Percentiles rank a stretch among this genome's conserved stretches.
Conservation (phyloP, 306 rosid genomes). For the Acacia confusa region DNA sequence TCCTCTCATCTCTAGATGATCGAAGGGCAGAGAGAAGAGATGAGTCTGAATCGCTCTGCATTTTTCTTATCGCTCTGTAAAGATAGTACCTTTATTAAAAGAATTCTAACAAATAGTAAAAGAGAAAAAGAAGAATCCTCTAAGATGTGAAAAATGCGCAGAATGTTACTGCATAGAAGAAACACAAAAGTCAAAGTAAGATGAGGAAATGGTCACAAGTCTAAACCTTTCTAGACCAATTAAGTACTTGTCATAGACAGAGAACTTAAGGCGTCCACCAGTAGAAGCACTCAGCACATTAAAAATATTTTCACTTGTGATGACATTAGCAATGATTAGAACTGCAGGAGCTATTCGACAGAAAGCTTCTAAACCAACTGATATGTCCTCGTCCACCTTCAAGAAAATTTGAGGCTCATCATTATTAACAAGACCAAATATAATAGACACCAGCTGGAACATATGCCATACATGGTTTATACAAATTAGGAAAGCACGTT, state of each 20-base stretch:
- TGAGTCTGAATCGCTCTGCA: constrained; percentile 80
- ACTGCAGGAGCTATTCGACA: constrained; percentile 92
- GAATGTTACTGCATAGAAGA: not conserved
- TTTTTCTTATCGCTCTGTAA: constrained; percentile 76
- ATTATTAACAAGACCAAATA: constrained; percentile 25
- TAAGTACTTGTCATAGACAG: constrained; percentile 79
- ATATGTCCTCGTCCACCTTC: constrained; percentile 72
- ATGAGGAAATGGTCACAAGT: constrained; percentile 2
- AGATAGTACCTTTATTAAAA: not conserved
- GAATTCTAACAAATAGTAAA: not conserved
- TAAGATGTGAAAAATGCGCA: constrained; percentile 8
- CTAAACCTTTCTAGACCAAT: constrained; percentile 75
- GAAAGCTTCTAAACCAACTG: constrained; percentile 86
- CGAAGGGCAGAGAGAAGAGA: constrained; percentile 72
- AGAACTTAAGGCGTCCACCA: constrained; percentile 70
- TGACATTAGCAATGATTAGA: constrained; percentile 81
- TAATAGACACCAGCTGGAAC: constrained; percentile 17
- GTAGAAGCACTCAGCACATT: constrained; percentile 73
- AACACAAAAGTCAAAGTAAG: constrained; percentile 14
- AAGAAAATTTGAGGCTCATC: constrained; percentile 30
- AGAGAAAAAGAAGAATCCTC: not conserved
- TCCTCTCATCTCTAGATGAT: constrained; percentile 68
- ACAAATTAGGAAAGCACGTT: not conserved
- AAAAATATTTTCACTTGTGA: constrained; percentile 79
- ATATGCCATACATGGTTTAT: not conserved